phyloP scores from a whole-genome alignment of 140 eudicot genomes.

The Bidens hawaiensis region DNA sequence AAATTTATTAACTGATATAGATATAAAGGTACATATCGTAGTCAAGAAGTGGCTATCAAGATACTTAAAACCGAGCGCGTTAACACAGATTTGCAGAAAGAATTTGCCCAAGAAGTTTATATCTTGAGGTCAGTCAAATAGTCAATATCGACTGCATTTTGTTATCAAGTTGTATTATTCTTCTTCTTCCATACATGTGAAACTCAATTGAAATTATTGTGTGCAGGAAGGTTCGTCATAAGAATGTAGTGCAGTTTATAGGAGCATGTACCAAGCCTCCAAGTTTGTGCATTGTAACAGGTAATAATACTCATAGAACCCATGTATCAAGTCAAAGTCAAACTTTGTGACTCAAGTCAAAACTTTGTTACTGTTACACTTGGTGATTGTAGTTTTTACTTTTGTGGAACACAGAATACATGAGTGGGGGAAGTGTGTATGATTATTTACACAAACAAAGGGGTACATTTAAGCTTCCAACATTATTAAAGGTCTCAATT shows the following conservation, averaged over 20 bases:
- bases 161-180: background rate
- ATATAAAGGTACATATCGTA: conserved; percentile 77
- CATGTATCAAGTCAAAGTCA: conserved; percentile 8
- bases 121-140: conserved; percentile 70
- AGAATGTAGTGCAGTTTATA: conserved; percentile 96
- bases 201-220: conserved; percentile 45
- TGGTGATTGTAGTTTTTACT: background rate
- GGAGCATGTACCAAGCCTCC: conserved; percentile 99
- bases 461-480: conserved; percentile 85
- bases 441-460: conserved; percentile 92
- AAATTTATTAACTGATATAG: conserved; percentile 39
- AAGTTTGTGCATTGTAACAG: conserved; percentile 97
- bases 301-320: conserved; percentile 28
- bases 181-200: conserved; percentile 8
- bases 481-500: conserved; percentile 75
- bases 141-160: conserved; percentile 13
- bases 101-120: conserved; percentile 91
- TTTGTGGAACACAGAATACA: conserved; percentile 62
- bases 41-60: conserved; percentile 96
- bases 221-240: conserved; percentile 94
- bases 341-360: conserved; percentile 1
- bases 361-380: background rate
- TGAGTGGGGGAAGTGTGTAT: conserved; percentile 99
- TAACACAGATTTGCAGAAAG: conserved; percentile 68
- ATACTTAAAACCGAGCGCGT: conserved; percentile 46